phyloP scores from a whole-genome alignment of 2,329 filamentous ascomycete genomes.

The Tolypocladium ophioglossoides region DNA sequence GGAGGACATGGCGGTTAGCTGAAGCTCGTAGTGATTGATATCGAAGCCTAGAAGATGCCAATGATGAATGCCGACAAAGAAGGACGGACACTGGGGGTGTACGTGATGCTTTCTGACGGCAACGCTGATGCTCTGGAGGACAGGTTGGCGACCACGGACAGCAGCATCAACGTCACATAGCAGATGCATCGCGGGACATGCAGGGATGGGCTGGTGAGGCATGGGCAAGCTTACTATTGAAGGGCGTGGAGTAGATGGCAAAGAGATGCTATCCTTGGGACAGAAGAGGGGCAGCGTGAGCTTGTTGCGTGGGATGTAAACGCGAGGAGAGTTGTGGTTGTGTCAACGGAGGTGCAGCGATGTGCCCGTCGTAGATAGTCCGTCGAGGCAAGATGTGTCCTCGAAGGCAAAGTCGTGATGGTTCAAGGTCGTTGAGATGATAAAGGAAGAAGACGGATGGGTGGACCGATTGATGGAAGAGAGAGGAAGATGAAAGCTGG shows the following conservation, averaged over 20 bases:
- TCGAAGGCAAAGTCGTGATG: not conserved
- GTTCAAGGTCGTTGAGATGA: not conserved
- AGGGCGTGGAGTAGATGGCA: not conserved
- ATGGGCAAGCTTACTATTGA: constrained; percentile 8
- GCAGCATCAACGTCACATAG: not conserved
- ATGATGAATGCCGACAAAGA: too few relatives aligned
- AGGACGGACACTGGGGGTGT: not conserved
- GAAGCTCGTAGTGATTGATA: not conserved
- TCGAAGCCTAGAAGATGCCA: not conserved
- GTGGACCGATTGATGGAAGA: not conserved
- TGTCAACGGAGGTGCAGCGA: not conserved
- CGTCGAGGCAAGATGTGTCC: not conserved
- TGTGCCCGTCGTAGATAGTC: not conserved
- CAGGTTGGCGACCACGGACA: not conserved
- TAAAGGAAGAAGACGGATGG: not conserved
- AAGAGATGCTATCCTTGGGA: not conserved
- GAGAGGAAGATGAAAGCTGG: not conserved
- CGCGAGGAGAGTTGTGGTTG: not conserved
- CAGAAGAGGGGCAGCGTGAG: not conserved
- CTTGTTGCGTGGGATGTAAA: not conserved
- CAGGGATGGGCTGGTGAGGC: constrained; percentile 3
- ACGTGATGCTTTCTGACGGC: not conserved
- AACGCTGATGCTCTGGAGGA: not conserved
- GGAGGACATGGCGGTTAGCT: constrained; percentile 4
- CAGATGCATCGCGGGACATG: not conserved